Evolutionary conservation across 306 rosid species (phyloP).

Genomic region (Benincasa hispida): DNA sequence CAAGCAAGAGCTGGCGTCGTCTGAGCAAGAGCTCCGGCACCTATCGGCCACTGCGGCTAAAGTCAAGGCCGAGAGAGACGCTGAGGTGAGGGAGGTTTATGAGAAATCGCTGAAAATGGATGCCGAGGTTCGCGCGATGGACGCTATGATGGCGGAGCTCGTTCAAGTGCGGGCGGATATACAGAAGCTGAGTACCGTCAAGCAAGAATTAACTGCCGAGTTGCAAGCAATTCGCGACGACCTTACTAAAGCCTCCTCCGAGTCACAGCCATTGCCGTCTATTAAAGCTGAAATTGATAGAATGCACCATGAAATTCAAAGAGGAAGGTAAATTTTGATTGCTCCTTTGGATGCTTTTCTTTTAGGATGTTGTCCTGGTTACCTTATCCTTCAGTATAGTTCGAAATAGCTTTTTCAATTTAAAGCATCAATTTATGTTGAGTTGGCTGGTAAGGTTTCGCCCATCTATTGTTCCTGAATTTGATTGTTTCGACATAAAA

Average conservation of each 20-base stretch:
- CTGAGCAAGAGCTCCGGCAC: conserved; percentile 48
- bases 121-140: conserved; percentile 52
- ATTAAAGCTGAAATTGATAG: conserved; percentile 46
- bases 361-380: neutral
- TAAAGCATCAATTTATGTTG: neutral
- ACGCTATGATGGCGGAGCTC: conserved; percentile 41
- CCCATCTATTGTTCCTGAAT: neutral
- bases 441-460: neutral
- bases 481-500: neutral
- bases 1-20: conserved; percentile 59
- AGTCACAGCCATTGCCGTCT: conserved; percentile 22
- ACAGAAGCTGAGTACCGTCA: conserved; percentile 19
- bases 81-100: conserved; percentile 53
- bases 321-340: conserved; percentile 51
- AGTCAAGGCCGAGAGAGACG: conserved; percentile 51
- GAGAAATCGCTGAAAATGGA: conserved; percentile 62
- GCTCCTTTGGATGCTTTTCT: neutral
- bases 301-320: conserved; percentile 49
- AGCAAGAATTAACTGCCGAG: conserved; percentile 40
- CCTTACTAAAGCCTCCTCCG: conserved; percentile 25
- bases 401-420: neutral
- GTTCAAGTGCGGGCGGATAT: conserved; percentile 43
- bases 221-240: conserved; percentile 34
- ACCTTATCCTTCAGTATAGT: neutral
- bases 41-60: conserved; percentile 37